Evolutionary conservation across 495 filamentous ascomycete species (phyloP).

Genomic region (Penicillium egyptiacum): DNA sequence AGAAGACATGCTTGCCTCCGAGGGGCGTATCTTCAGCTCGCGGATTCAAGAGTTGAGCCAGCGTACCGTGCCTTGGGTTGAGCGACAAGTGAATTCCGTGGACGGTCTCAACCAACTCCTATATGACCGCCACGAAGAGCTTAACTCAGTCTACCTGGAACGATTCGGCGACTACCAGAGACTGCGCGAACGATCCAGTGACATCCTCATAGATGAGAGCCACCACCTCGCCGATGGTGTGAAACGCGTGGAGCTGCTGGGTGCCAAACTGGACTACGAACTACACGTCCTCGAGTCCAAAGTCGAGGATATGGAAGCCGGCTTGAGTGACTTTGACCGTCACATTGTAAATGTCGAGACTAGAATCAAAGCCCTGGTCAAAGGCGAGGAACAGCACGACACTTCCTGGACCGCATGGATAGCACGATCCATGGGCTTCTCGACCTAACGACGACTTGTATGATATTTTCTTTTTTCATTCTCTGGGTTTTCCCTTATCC

Average conservation of each 20-base stretch:
- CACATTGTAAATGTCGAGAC: slow-evolving; percentile 79
- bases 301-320: slow-evolving; percentile 85
- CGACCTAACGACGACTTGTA: slow-evolving; percentile 26
- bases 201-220: slow-evolving; percentile 66
- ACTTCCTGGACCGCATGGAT: slow-evolving; percentile 56
- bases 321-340: slow-evolving; percentile 74
- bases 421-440: slow-evolving; percentile 38
- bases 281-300: slow-evolving; percentile 75
- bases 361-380: slow-evolving; percentile 66
- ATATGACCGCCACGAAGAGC: slow-evolving; percentile 58
- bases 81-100: slow-evolving; percentile 59
- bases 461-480: slow-evolving; percentile 18
- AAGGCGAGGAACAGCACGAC: slow-evolving; percentile 62
- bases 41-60: slow-evolving; percentile 50
- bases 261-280: slow-evolving; percentile 93
- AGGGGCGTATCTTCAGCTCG: slow-evolving; percentile 60
- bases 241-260: slow-evolving; percentile 78
- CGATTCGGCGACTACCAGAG: slow-evolving; percentile 61
- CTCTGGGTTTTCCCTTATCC: slow-evolving; percentile 18
- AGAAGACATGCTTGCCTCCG: slow-evolving; percentile 55
- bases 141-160: slow-evolving; percentile 70
- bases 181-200: slow-evolving; percentile 63
- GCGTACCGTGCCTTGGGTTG: slow-evolving; percentile 62
- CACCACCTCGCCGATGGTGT: slow-evolving; percentile 67
- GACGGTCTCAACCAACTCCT: slow-evolving; percentile 62